A percentile compares a stretch with the other conserved stretches of the same genome.
phyloP scores from a whole-genome alignment of 768 basidiomycete genomes.

The Kwoniella mangroviensis region DNA sequence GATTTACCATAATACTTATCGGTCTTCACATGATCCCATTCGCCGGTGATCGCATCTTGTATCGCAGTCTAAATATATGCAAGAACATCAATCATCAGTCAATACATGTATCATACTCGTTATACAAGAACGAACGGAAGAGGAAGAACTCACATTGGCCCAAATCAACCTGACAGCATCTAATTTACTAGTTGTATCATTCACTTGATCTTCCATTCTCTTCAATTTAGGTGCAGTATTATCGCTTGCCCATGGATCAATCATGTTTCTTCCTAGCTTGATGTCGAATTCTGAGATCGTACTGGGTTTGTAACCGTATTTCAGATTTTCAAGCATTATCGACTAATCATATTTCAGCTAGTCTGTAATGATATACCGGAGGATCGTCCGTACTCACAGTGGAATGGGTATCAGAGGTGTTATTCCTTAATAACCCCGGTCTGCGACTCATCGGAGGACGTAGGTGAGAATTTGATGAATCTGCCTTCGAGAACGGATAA shows the following conservation, averaged over 20 bases:
- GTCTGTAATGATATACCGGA: neutral
- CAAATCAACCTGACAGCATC: conserved; percentile 10
- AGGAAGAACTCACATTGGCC: conserved; percentile 13
- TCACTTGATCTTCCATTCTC: conserved; percentile 5
- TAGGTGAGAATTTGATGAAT: too few relatives aligned
- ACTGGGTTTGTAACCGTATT: neutral
- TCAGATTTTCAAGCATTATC: conserved; percentile 9
- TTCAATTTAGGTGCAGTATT: neutral
- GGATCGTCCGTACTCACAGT: neutral
- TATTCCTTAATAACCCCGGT: neutral
- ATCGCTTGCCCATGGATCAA: conserved; percentile 2
- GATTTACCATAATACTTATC: conserved; percentile 13
- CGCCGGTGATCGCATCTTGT: neutral
- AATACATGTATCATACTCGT: neutral
- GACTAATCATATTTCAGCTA: neutral
- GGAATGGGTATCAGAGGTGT: neutral
- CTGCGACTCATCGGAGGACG: neutral
- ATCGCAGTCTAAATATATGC: conserved; percentile 1
- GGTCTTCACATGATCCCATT: neutral
- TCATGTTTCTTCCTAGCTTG: conserved; percentile 12
- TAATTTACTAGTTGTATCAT: neutral
- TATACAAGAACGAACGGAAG: neutral
- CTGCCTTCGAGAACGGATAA: too few relatives aligned
- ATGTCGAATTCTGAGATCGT: conserved; percentile 7
- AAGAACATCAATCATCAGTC: neutral